Base-by-base conservation (phyloP, 2,329 filamentous ascomycete genomes). In the Paracoccidioides brasiliensis region DNA sequence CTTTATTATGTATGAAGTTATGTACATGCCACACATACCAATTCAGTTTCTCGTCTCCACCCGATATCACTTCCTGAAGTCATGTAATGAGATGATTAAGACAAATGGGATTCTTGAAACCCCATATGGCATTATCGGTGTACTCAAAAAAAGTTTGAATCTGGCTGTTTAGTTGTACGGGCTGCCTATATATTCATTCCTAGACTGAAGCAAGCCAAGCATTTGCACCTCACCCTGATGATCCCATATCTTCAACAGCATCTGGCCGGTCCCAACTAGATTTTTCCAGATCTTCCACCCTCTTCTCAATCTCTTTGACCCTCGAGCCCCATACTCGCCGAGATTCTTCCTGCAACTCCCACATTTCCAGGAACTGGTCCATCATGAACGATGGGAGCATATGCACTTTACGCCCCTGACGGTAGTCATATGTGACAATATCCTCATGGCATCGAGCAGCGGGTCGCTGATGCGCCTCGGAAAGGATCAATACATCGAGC, bases 371-470 rank as follows among this genome's bases (percentile, higher is more conserved):
- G 62, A 89, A 82, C 49, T 80, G 77, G 6, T 79, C 73, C 46
- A 81, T 66, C 74, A 87, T 81, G 62, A 84, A 88, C 0, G 74
- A 70, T 51, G 76, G 76, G 48, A 88, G 67, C 2, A 73, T 64
- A 0, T 63, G 53, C 1, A 76, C 76, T 70, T 85, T 87, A 65
- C 72, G 76, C 8, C 72, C 79, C 32, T 70, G 67, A 35, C 68
- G 72, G 68, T 89, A 88, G 71, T 95, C 85, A 70, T 93, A 94
- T 0, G 88, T 75, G 8, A 87, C 85, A 56, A 88, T 81, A 61
- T 91, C 86, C 70, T 96, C 90, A 33, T 81, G 75, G 56, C 85
- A 86, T 45, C 84, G 76, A 3, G 90, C 89, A 7, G 88, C 86
- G 12, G 82, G 75, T 22, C 90, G 78, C 64, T 84, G 82, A 63